Conservation (phyloP, 257 asterid species). For the Plantago elongata region DNA sequence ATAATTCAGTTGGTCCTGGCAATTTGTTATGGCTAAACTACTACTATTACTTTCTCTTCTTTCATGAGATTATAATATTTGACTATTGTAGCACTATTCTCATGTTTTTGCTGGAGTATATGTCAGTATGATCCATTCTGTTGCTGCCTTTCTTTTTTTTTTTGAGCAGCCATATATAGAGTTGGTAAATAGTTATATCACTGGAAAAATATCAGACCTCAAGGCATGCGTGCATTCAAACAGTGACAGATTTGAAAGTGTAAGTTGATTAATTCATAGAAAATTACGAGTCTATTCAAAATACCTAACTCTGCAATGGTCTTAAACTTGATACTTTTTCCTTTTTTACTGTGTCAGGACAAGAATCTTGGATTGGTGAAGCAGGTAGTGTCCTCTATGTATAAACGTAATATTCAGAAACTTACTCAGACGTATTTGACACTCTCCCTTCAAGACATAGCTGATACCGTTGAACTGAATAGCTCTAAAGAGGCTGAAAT, state of each 20-base stretch:
- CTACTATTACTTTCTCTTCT: neutral
- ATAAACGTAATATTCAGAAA: conserved; percentile 94
- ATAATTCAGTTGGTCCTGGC: neutral
- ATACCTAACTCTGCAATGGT: conserved; percentile 11
- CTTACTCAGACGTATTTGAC: conserved; percentile 94
- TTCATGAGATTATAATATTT: neutral
- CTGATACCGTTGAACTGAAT: conserved; percentile 62
- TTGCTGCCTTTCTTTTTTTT: neutral
- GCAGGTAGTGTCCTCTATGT: conserved; percentile 91
- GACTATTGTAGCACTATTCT: too few species aligned
- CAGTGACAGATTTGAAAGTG: conserved; percentile 71
- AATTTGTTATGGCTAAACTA: neutral
- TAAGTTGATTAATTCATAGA: conserved; percentile 35
- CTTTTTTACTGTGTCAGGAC: conserved; percentile 45
- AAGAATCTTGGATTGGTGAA: conserved; percentile 92
- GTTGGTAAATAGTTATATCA: conserved; percentile 58
- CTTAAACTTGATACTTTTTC: neutral
- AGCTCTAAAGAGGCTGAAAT: conserved; percentile 93
- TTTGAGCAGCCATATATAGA: conserved; percentile 75
- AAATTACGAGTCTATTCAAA: neutral
- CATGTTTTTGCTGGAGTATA: neutral
- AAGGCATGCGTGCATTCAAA: conserved; percentile 53
- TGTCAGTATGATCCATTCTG: conserved; percentile 8
- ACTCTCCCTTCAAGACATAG: conserved; percentile 95
- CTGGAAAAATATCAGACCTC: conserved; percentile 77